These are phyloP conservation scores for Xylaria sp. DNA, from an alignment of 495 filamentous ascomycete genomes.

Conservation along the genomic window DNA sequence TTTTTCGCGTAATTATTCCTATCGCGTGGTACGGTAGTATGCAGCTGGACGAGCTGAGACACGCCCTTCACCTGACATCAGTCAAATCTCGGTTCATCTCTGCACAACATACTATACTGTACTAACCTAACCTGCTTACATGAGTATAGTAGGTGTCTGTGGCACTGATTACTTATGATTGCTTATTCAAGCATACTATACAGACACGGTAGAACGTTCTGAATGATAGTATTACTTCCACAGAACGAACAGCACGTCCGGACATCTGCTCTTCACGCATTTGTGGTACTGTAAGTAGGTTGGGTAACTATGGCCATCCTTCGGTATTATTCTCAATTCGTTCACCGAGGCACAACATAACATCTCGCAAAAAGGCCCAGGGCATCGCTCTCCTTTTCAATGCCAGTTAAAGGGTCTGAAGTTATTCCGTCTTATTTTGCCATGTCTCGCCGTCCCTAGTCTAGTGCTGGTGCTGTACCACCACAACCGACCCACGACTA, in stretches of 20 bases:
- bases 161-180: not conserved
- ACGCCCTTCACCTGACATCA: no score
- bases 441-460: not conserved
- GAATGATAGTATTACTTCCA: no score
- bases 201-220: not conserved
- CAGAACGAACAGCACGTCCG: not conserved
- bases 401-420: not conserved
- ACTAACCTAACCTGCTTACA: no score
- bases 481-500: not conserved
- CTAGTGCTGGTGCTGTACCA: not conserved
- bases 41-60: not conserved
- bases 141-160: not conserved
- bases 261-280: not conserved
- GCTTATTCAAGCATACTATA: not conserved
- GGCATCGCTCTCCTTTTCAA: not conserved
- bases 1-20: not conserved
- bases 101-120: no score
- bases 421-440: constrained; percentile 19
- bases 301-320: not conserved
- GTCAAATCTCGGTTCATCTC: no score
- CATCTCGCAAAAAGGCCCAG: not conserved
- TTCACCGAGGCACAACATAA: constrained; percentile 12
- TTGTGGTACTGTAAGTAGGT: not conserved
- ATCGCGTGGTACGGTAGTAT: not conserved
- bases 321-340: not conserved